Percentiles rank a stretch among this genome's conserved stretches.
phyloP scores from a whole-genome alignment of 768 basidiomycete species.

The Cantharellus cinnabarinus region DNA sequence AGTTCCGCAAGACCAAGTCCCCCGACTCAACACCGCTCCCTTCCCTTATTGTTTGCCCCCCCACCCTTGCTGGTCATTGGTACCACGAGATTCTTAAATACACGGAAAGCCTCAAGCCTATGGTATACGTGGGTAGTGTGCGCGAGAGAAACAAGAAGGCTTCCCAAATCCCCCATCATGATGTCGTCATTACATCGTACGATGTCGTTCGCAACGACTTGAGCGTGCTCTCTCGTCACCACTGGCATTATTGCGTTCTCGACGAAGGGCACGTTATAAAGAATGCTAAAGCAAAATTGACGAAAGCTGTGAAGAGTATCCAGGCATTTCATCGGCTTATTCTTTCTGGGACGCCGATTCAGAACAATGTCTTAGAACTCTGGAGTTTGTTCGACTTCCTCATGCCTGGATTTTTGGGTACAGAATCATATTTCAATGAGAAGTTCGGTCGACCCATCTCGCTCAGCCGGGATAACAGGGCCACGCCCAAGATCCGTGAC shows the following conservation, averaged over 20 bases:
- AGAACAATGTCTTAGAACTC: constrained; percentile 94
- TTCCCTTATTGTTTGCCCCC: constrained; percentile 88
- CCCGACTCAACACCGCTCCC: constrained; percentile 72
- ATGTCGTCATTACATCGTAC: constrained; percentile 93
- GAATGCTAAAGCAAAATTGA: constrained; percentile 94
- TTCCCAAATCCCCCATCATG: constrained; percentile 43
- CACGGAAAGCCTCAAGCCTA: constrained; percentile 57
- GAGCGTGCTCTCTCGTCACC: constrained; percentile 41
- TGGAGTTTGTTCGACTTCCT: constrained; percentile 99
- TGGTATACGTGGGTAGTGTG: constrained; percentile 77
- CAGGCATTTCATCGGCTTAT: constrained; percentile 84
- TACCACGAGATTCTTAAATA: constrained; percentile 95
- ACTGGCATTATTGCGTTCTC: constrained; percentile 90
- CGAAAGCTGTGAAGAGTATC: constrained; percentile 84
- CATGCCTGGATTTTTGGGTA: constrained; percentile 99
- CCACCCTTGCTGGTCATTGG: constrained; percentile 97
- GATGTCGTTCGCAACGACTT: constrained; percentile 96
- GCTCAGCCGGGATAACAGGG: constrained; percentile 83
- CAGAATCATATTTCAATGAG: constrained; percentile 83
- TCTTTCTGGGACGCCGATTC: constrained; percentile 92
- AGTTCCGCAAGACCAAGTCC: constrained; percentile 39
- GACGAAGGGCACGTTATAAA: constrained; percentile 99
- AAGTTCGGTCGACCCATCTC: constrained; percentile 91
- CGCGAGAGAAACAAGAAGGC: constrained; percentile 57
- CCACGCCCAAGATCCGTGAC: constrained; percentile 67